A percentile compares a stretch with the other conserved stretches of the same genome.
Evolutionary conservation across 2,329 filamentous ascomycete species (phyloP).

Genomic region (Botryosphaeria dothidea): DNA sequence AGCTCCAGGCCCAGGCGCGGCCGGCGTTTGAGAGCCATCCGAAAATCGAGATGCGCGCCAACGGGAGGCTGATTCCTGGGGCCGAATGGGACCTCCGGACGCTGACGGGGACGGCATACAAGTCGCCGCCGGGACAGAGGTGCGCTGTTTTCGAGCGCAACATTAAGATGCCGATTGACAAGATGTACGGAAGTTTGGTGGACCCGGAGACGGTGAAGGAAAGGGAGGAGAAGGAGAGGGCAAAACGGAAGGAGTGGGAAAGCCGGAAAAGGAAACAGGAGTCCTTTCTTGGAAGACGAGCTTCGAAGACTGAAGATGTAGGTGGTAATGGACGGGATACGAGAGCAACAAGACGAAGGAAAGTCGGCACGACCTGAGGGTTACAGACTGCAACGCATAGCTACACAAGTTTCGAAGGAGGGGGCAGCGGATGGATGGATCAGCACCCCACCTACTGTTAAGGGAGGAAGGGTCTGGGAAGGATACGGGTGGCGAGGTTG

Average conservation of each 20-base stretch:
- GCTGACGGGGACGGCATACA: not conserved
- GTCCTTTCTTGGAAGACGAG: not conserved
- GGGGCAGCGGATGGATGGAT: not conserved
- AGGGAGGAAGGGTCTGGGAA: not conserved
- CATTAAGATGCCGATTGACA: not conserved
- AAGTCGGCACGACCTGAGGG: not conserved
- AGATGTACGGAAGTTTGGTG: conserved; percentile 1
- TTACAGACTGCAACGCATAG: too few species aligned
- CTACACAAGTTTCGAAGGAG: not conserved
- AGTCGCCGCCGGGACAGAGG: not conserved
- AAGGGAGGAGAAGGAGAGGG: not conserved
- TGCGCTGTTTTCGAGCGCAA: conserved; percentile 4
- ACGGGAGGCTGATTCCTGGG: not conserved
- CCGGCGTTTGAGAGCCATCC: conserved; percentile 1
- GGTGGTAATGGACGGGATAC: not conserved
- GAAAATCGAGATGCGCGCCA: not conserved
- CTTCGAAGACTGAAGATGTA: not conserved
- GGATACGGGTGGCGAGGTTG: not conserved
- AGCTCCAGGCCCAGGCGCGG: not conserved
- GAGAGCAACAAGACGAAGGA: not conserved
- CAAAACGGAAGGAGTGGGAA: not conserved
- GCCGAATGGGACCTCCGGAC: conserved; percentile 6
- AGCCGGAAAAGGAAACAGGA: not conserved
- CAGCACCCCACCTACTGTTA: not conserved
- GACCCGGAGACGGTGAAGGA: not conserved